Evolutionary conservation across 805 yeast species (phyloP), one percentile per base, ranked within the genome.

Genomic region (Candida endomychidarum): DNA sequence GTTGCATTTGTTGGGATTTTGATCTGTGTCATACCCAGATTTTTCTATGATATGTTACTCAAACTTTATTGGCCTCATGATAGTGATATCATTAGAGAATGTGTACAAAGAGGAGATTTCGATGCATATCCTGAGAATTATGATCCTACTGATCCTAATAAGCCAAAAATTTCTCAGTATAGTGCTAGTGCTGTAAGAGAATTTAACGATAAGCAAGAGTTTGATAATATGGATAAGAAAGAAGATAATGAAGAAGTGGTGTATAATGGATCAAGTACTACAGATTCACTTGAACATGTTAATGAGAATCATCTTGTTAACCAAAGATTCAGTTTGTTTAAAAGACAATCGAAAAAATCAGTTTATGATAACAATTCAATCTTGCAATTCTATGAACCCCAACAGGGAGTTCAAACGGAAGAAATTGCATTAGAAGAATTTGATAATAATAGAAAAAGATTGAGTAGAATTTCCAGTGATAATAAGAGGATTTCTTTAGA

Each of bases 101-200:
- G 86, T 61, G 81, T 78, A 49, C 60, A 61, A 18, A 67, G 73
- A 40, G 93, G 93, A 34, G 84, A 81, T 49, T 85, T 75, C 51
- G 79, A 69, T 43, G 78, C 73, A 25, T 84, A 80, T 55, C 89
- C 89, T 8, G 63, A 57, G 8, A 72, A 76, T 39, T 85, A 82
- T 56, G 95, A 85, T 57, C 95, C 95, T 31, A 84, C 95, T 2
- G 90, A 84, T 60, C 87, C 90, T 21, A 63, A 80, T 45, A 72
- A 85, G 49, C 70, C 67, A 11, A 72, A 72, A 45, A 65, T 83
- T 21, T 67, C 78, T 28, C 65, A 72, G 35, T 74, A 77, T 51
- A 35, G 53, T 10, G 43, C 39, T 23, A 54, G 50, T 16, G 38
- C 37, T 7, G 40, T 53, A 7, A 54, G 49, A 19, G 43, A 57